phyloP scores from a whole-genome alignment of 805 yeast species.

The Ogataea kodamae region DNA sequence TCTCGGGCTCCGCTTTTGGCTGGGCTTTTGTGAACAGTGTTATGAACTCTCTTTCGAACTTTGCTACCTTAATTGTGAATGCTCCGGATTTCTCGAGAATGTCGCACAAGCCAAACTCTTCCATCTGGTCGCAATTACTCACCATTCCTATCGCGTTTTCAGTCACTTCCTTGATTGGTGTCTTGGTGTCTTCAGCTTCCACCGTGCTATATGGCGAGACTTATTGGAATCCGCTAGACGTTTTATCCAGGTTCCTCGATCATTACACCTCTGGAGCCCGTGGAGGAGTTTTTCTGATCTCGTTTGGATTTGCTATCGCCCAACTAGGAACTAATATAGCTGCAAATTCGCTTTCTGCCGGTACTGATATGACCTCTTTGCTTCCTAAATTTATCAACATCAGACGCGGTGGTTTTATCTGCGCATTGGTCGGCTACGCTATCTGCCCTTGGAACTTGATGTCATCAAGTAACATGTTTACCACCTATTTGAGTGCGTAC shows the following conservation, averaged over 20 bases:
- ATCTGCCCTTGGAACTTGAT: conserved; percentile 84
- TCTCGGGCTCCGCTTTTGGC: conserved; percentile 60
- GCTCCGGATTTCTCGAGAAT: conserved; percentile 89
- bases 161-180: conserved; percentile 79
- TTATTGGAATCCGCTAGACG: conserved; percentile 83
- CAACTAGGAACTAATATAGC: conserved; percentile 78
- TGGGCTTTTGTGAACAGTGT: conserved; percentile 82
- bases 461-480: conserved; percentile 66
- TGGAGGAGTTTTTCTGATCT: conserved; percentile 75
- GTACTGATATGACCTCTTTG: conserved; percentile 67
- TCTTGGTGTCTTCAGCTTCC: conserved; percentile 79
- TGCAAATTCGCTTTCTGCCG: conserved; percentile 67
- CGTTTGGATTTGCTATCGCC: conserved; percentile 68
- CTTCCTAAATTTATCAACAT: conserved; percentile 64
- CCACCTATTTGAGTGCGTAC: conserved; percentile 77
- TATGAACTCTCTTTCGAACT: conserved; percentile 81
- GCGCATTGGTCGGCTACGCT: conserved; percentile 66
- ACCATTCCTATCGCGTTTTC: conserved; percentile 78
- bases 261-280: conserved; percentile 54
- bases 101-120: conserved; percentile 53
- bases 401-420: conserved; percentile 75
- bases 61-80: conserved; percentile 83
- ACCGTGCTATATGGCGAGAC: conserved; percentile 61
- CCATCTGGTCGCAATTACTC: conserved; percentile 55
- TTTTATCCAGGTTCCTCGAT: conserved; percentile 60